Evolutionary conservation across 108 stramenopile species (phyloP), one percentile per base, ranked within the genome.

Genomic region (Cyclotella choctawhatcheeana): DNA sequence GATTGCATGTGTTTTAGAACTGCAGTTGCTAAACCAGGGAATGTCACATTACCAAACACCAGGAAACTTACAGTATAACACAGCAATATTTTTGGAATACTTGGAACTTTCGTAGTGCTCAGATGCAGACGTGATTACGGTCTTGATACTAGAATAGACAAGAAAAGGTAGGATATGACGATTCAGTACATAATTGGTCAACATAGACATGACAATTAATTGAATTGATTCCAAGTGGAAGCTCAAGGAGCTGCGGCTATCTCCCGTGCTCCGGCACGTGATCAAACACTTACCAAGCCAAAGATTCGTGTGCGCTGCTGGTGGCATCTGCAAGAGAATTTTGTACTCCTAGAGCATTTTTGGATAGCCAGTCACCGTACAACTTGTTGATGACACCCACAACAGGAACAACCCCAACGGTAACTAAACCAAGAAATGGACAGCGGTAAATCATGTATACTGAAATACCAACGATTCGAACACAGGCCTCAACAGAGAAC

Each of bases 271-370:
- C n/a, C n/a, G n/a, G n/a, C n/a, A n/a, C n/a, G n/a, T n/a, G n/a
- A n/a, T n/a, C n/a, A n/a, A n/a, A n/a, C n/a, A n/a, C n/a, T n/a
- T n/a, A n/a, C n/a, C n/a, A 90, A 1, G 88, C 65, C 44, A 97
- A 78, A 0, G 92, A 81, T 67, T 97, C 93, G 65, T 94, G 91
- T 16, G 93, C 96, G 8, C 82, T 81, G 13, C 83, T 75, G 44
- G 93, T 93, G 35, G 96, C 93, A 8, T 84, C 86, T 20, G 96
- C 96, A 34, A 94, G 65, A 3, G 92, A 89, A 69, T 88, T 88
- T 76, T 97, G 96, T 8, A 96, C 93, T 35, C 53, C 30, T 56
- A 51, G 63, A 13, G 93, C 91, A 69, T 96, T 96, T 47, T 67
- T 62, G 14, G 71, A 44, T 17, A 96, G 68, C 93, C 93, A 96